phyloP scores from a whole-genome alignment of 2,329 filamentous ascomycete genomes.

The Botrytis squamosa region DNA sequence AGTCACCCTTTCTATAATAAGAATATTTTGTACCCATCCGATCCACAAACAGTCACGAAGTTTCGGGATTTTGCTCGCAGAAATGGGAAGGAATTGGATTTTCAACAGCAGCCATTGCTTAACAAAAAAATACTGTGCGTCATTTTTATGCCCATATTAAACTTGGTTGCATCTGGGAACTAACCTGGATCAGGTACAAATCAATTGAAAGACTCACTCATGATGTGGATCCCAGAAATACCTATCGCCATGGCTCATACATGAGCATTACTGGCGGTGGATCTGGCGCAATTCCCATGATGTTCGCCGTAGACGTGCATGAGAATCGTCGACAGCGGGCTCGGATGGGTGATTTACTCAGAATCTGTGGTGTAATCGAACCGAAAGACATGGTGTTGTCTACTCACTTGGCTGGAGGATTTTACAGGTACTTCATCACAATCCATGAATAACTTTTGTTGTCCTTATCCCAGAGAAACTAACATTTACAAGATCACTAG shows the following conservation, averaged over 20 bases:
- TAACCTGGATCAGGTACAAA: not conserved
- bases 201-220: conserved; percentile 1
- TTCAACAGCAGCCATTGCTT: not conserved
- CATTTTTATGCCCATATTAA: not conserved
- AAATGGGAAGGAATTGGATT: not conserved
- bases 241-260: not conserved
- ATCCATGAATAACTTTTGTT: not conserved
- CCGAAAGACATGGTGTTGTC: not conserved
- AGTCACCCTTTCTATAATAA: conserved; percentile 6
- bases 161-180: not conserved
- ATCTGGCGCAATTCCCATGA: conserved; percentile 4
- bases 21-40: not conserved
- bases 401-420: conserved; percentile 7
- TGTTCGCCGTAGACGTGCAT: conserved; percentile 10
- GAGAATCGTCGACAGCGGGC: conserved; percentile 14
- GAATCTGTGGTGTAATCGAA: not conserved
- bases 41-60: not conserved
- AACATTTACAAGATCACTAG: not conserved
- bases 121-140: not conserved
- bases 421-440: not conserved
- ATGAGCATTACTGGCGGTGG: conserved; percentile 9
- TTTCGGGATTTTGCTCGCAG: not conserved
- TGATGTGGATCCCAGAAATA: not conserved
- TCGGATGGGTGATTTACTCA: conserved; percentile 1
- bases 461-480: not conserved